These are phyloP conservation scores for Paramecium sonneborni DNA, from an alignment of 73 alveolate genomes.

Conservation along the genomic window DNA sequence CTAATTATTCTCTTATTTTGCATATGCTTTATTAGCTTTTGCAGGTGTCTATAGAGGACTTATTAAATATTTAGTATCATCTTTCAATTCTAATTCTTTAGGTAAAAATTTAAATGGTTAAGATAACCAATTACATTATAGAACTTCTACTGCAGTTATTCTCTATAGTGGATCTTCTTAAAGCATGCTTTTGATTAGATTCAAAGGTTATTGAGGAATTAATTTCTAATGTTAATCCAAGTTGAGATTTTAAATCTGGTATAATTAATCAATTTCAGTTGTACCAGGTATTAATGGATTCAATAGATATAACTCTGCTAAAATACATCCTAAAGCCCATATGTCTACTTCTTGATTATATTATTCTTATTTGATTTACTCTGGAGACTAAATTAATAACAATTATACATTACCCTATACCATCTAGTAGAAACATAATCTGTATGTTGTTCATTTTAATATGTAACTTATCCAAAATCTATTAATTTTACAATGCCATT, in stretches of 20 bases:
- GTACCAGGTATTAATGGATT: constrained; percentile 69
- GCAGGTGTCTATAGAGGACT: constrained; percentile 43
- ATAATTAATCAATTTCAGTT: constrained; percentile 44
- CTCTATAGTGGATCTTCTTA: not conserved
- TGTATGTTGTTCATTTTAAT: constrained; percentile 18
- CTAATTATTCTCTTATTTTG: not conserved
- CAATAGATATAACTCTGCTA: constrained; percentile 76
- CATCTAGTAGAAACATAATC: constrained; percentile 52
- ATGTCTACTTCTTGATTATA: constrained; percentile 70
- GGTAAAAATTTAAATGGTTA: constrained; percentile 25
- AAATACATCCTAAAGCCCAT: constrained; percentile 82
- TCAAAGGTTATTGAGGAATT: not conserved
- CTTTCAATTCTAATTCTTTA: constrained; percentile 15
- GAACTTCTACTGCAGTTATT: not conserved
- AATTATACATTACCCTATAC: constrained; percentile 18
- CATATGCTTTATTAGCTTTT: not conserved
- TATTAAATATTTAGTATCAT: not conserved
- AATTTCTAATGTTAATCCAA: not conserved
- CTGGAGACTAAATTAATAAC: constrained; percentile 7
- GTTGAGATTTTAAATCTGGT: not conserved
- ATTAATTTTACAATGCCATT: constrained; percentile 37
- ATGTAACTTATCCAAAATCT: constrained; percentile 51
- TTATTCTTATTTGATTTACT: not conserved
- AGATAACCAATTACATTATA: not conserved
- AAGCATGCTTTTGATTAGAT: constrained; percentile 9